Evolutionary conservation across 2,329 filamentous ascomycete genomes (phyloP).

Genomic region (Aspergillus sp.): DNA sequence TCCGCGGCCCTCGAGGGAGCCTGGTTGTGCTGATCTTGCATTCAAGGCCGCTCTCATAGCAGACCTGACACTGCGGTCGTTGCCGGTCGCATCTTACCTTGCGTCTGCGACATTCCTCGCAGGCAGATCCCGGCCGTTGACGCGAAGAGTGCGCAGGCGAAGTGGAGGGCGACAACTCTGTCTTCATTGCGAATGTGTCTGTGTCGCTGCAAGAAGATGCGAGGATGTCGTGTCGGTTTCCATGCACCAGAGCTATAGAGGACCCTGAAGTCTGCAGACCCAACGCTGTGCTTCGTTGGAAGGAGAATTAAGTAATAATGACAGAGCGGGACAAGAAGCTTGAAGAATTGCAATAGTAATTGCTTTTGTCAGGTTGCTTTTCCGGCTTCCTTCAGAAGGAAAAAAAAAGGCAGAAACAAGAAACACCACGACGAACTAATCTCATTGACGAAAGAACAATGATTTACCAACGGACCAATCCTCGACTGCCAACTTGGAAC

Average conservation of each 20-base stretch:
- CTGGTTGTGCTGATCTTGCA: slow-evolving; percentile 34
- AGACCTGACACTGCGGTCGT: slow-evolving; percentile 33
- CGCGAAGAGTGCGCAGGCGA: slow-evolving; percentile 22
- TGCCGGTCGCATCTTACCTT: slow-evolving; percentile 35
- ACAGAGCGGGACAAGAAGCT: slow-evolving; percentile 2
- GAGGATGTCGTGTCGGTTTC: background rate
- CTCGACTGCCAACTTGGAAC: background rate
- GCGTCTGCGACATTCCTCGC: slow-evolving; percentile 36
- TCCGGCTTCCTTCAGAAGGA: background rate
- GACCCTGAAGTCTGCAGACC: background rate
- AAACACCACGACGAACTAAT: slow-evolving; percentile 16
- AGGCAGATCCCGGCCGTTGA: slow-evolving; percentile 34
- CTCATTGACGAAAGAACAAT: slow-evolving; percentile 3
- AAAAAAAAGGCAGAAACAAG: background rate
- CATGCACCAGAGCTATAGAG: slow-evolving; percentile 4
- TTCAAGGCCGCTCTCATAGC: slow-evolving; percentile 32
- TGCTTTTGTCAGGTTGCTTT: slow-evolving; percentile 3
- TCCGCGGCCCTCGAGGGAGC: slow-evolving; percentile 33
- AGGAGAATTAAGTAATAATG: slow-evolving; percentile 3
- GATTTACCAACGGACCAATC: slow-evolving; percentile 4
- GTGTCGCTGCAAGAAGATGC: background rate
- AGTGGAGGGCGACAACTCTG: slow-evolving; percentile 19
- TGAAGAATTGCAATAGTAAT: background rate
- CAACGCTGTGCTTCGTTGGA: slow-evolving; percentile 6
- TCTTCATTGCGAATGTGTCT: background rate